Evolutionary conservation across 2,329 filamentous ascomycete genomes (phyloP), one percentile per base, ranked within the genome.

Genomic region (Hymenotorrendiella dingleyae): DNA sequence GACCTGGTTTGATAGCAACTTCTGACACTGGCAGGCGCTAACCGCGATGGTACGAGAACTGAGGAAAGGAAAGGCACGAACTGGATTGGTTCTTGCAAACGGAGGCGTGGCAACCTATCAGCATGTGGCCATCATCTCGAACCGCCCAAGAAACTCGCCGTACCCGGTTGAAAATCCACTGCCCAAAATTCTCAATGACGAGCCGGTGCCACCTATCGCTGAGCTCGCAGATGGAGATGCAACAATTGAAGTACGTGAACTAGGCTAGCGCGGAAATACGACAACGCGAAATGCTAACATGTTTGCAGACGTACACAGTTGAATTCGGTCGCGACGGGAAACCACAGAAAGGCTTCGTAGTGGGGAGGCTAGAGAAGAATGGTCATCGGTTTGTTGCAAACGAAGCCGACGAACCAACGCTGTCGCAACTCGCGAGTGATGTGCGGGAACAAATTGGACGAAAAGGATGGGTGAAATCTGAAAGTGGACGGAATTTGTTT

Each of bases 41-140:
- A 74, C 70, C 8, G 73, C 73, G 54, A 76, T 80, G 68, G 64
- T 67, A 0, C 71, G 77, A 4, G 64, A 70, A 42, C 57, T 84
- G 3, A 67, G 78, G 8, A 54, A 57, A 7, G 65, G 67, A 0
- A 67, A 64, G 19, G 66, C 65, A 1, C 64, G 59, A 3, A 73
- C 66, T 11, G 80, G 77, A 2, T 59, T 85, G 0, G 64, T 84
- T 4, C 68, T 84, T 11, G 80, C 80, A 2, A 84, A 84, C 53
- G 80, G 81, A 0, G 81, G 81, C 0, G 68, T 78, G 22, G 49
- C 82, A n/a, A 80, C 76, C 0, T 80, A 84, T 55, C 78, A 85
- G 55, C 73, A 84, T 54, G 78, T 72, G 3, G 54, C 84, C 1
- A 72, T 76, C 35, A 61, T 85, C 1, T 80, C 77, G 0, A 68